Conservation (phyloP, 2,329 filamentous ascomycete genomes). For the Dothidotthia symphoricarpi region DNA sequence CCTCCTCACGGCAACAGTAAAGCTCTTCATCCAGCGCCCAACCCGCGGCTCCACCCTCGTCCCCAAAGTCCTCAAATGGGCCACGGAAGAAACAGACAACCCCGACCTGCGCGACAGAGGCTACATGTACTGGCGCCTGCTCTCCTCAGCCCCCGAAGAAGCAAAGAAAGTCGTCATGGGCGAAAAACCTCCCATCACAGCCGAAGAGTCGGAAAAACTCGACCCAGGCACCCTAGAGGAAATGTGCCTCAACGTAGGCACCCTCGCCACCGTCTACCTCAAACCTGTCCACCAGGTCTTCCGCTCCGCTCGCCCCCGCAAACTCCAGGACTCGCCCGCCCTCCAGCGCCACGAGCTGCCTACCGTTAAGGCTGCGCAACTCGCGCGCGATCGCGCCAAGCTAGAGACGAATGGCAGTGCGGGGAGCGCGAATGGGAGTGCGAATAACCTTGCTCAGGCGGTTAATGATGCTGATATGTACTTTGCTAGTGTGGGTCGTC, state of each 20-base stretch:
- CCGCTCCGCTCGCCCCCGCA: constrained; percentile 77
- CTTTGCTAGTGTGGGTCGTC: constrained; percentile 62
- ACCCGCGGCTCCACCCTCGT: constrained; percentile 93
- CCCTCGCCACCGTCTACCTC: constrained; percentile 92
- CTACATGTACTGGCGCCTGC: constrained; percentile 98
- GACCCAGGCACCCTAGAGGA: constrained; percentile 91
- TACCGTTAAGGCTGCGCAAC: constrained; percentile 50
- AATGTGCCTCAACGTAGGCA: constrained; percentile 95
- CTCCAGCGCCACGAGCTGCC: constrained; percentile 71
- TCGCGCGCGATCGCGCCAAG: constrained; percentile 33
- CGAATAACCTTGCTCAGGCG: constrained; percentile 62
- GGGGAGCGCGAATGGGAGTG: constrained; percentile 26
- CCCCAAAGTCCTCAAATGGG: constrained; percentile 95
- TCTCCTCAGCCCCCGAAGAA: constrained; percentile 85
- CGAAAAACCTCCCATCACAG: constrained; percentile 92
- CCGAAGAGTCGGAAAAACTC: constrained; percentile 83
- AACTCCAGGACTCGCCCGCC: constrained; percentile 78
- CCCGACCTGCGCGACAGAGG: constrained; percentile 92
- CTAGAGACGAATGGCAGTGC: constrained; percentile 29
- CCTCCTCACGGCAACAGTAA: constrained; percentile 91
- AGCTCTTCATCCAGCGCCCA: constrained; percentile 94
- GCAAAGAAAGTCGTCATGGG: constrained; percentile 94
- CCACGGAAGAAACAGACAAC: constrained; percentile 98
- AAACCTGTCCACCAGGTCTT: constrained; percentile 98
- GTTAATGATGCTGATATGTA: constrained; percentile 86